Percentiles rank a stretch among this genome's conserved stretches.
phyloP scores from a whole-genome alignment of 495 filamentous ascomycete species.

The Hypoxylon lenormandii region DNA sequence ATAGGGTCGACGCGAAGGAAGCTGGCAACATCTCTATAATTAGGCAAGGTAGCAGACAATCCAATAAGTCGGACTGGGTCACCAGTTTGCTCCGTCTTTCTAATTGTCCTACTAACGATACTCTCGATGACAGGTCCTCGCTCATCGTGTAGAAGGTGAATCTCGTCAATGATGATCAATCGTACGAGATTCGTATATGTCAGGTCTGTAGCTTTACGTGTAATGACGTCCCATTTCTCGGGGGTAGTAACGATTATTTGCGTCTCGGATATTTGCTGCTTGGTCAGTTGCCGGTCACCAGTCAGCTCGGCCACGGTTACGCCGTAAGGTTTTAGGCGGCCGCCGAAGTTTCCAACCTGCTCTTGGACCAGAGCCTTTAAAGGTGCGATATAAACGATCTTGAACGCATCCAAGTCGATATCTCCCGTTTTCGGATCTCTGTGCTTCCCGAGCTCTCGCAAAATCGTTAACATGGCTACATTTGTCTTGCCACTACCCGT shows the following conservation, averaged over 20 bases:
- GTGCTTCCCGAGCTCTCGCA: constrained; percentile 96
- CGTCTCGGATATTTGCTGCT: constrained; percentile 96
- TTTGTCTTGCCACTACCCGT: constrained; percentile 99
- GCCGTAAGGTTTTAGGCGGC: constrained; percentile 87
- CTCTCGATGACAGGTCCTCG: constrained; percentile 96
- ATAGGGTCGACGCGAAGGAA: constrained; percentile 90
- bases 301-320: constrained; percentile 93
- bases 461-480: constrained; percentile 95
- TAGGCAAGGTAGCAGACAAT: constrained; percentile 93
- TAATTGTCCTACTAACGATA: constrained; percentile 93
- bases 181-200: constrained; percentile 97
- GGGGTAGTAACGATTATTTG: constrained; percentile 99
- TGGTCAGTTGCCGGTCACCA: constrained; percentile 97
- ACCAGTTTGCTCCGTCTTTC: constrained; percentile 90
- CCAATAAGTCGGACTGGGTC: constrained; percentile 91
- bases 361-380: constrained; percentile 96
- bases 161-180: constrained; percentile 96
- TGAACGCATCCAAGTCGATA: constrained; percentile 94
- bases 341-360: constrained; percentile 96
- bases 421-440: constrained; percentile 86
- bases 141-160: constrained; percentile 96
- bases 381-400: constrained; percentile 94
- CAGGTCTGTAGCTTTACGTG: constrained; percentile 94
- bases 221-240: constrained; percentile 99
- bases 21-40: constrained; percentile 95